Percentiles rank a stretch among this genome's conserved stretches.
Conservation (phyloP, 352 stramenopile species). For the Phytophthora crassamura region DNA sequence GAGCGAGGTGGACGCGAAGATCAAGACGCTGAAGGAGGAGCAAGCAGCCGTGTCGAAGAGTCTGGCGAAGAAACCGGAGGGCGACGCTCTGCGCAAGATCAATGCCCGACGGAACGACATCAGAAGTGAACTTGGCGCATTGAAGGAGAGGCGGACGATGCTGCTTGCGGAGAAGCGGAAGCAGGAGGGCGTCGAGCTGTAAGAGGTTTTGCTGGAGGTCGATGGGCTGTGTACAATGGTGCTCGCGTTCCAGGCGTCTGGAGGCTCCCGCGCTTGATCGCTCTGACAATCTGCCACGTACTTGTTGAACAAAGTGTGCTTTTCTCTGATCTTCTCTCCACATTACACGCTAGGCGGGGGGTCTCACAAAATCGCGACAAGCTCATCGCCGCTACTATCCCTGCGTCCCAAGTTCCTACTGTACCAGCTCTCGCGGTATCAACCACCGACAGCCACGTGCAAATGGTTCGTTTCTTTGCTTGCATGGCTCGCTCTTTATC, state of each 20-base stretch:
- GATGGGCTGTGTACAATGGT: slow-evolving; percentile 28
- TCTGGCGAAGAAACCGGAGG: slow-evolving; percentile 75
- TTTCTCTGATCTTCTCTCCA: slow-evolving; percentile 30
- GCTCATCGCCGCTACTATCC: slow-evolving; percentile 15
- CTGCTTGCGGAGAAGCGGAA: slow-evolving; percentile 83
- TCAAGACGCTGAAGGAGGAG: slow-evolving; percentile 83
- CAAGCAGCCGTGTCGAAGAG: slow-evolving; percentile 82
- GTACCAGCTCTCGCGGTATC: slow-evolving; percentile 26
- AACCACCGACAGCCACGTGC: slow-evolving; percentile 14
- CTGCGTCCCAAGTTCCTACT: slow-evolving; percentile 28
- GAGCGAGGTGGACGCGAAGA: slow-evolving; percentile 83
- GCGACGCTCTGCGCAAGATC: slow-evolving; percentile 82
- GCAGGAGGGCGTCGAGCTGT: slow-evolving; percentile 72
- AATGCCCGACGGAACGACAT: slow-evolving; percentile 87
- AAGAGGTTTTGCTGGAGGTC: slow-evolving; percentile 24
- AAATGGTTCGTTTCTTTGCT: slow-evolving; percentile 6
- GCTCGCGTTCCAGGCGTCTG: slow-evolving; percentile 6
- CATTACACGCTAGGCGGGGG: slow-evolving; percentile 8
- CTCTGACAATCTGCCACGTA: slow-evolving; percentile 32
- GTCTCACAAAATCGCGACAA: no score
- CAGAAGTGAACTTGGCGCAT: slow-evolving; percentile 79
- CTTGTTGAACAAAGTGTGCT: slow-evolving; percentile 46
- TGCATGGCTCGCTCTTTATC: slow-evolving; percentile 34
- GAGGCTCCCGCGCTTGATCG: slow-evolving; percentile 2
- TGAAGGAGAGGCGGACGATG: slow-evolving; percentile 86